Percentiles rank a stretch among this genome's conserved stretches.
Conservation (phyloP, 768 basidiomycete species). For the Coprinopsis cinerea region DNA sequence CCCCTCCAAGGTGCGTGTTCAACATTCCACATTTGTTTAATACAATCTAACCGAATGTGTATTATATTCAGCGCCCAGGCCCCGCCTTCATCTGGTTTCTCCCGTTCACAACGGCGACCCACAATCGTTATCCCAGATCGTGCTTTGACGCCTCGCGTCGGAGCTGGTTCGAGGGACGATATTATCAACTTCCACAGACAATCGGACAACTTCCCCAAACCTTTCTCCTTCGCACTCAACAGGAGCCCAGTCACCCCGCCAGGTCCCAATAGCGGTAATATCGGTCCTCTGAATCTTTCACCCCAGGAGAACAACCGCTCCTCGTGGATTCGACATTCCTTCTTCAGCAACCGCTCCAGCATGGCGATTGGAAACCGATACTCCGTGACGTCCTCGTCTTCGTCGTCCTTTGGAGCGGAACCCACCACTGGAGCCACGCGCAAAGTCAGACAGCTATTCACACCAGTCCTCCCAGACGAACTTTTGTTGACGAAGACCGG, state of each 20-base stretch:
- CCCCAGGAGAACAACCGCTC: constrained; percentile 15
- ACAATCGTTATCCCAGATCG: constrained; percentile 49
- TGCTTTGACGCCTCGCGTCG: constrained; percentile 25
- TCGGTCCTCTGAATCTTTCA: constrained; percentile 7
- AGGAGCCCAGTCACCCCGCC: constrained; percentile 13
- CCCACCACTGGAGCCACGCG: constrained; percentile 33
- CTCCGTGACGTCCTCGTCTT: constrained; percentile 31
- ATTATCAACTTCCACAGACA: constrained; percentile 39
- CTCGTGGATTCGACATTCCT: constrained; percentile 25
- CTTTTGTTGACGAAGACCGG: constrained; percentile 46
- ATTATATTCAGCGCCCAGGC: no score
- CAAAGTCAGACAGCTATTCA: constrained; percentile 60
- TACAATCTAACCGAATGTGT: no score
- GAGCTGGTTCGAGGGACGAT: constrained; percentile 30
- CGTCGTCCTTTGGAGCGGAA: constrained; percentile 28
- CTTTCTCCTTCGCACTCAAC: constrained; percentile 34
- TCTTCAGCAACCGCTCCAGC: constrained; percentile 21
- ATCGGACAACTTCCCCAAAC: constrained; percentile 35
- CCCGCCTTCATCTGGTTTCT: no score
- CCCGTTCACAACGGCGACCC: not conserved
- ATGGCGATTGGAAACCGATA: constrained; percentile 26
- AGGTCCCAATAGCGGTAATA: no score
- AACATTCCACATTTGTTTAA: no score
- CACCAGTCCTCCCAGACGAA: constrained; percentile 71
- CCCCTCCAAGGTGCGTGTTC: no score